Base-by-base conservation (phyloP, 2,329 filamentous ascomycete genomes). In the Talaromyces sp. region DNA sequence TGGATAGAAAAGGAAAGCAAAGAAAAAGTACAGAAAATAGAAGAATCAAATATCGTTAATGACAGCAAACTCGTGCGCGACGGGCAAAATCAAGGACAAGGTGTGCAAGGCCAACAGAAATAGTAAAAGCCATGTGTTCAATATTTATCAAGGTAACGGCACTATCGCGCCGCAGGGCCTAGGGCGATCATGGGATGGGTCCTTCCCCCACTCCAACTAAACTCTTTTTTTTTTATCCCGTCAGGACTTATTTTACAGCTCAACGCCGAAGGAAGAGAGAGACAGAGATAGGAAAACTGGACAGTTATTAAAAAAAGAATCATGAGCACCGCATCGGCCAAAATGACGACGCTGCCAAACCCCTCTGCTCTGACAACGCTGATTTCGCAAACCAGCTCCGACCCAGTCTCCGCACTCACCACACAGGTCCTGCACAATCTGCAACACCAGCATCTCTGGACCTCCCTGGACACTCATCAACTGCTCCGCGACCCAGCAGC, bases 371-470 rank as follows among this genome's bases (percentile, higher is more conserved):
- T 81, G 50, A 75, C 75, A 23, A 69, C 70, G 16, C 73, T 79
- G 58, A 75, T 81, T 59, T 63, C 72, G n/a, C 64, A 70, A 33
- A 66, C 71, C 56, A 47, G 63, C 44, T 64, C 66, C 40, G 63
- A 67, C 47, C 70, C 75, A 5, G 64, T 69, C 61, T 68, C 73
- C 67, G 76, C 82, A 63, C 82, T 86, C 62, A 82, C 85, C 8
- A 72, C 83, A 55, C 84, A 87, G 72, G 79, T 87, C 67, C 78
- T 83, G 56, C 85, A 89, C 75, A 88, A 88, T 73, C 83, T 89
- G 66, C 80, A 83, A 70, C 78, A 86, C 73, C 85, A 88, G 70
- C 86, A 89, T 71, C 74, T 80, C 42, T 89, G 86, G 86, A 82
- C 82, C 40, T 76, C 78, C 34, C 75, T 88, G n/a, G 75, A 76